Conservation (phyloP, 495 filamentous ascomycete species). For the Aspergillus nanangensis region DNA sequence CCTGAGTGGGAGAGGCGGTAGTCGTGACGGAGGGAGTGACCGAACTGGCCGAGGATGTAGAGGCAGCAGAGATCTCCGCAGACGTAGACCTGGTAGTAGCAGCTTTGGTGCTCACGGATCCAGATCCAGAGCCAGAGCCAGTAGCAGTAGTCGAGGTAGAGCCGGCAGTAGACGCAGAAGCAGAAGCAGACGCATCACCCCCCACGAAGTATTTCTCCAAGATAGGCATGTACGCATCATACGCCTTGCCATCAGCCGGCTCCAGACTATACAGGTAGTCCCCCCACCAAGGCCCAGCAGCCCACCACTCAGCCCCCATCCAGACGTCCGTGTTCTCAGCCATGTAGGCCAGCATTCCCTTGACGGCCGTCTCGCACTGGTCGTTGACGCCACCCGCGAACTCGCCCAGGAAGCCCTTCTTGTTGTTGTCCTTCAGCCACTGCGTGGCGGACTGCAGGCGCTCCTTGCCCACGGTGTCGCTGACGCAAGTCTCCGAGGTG, state of each 20-base stretch:
- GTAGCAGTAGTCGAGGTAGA: background rate
- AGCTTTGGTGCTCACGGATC: background rate
- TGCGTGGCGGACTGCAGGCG: conserved; percentile 58
- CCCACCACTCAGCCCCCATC: conserved; percentile 69
- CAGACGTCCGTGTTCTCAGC: conserved; percentile 61
- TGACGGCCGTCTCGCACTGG: conserved; percentile 58
- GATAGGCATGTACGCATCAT: conserved; percentile 33
- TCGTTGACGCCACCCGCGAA: conserved; percentile 66
- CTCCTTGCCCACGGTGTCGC: conserved; percentile 58
- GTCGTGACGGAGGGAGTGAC: background rate
- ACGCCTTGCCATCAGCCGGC: conserved; percentile 50
- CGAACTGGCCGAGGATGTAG: background rate
- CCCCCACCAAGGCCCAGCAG: conserved; percentile 57
- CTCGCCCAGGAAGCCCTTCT: conserved; percentile 67
- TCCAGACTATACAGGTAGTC: conserved; percentile 59
- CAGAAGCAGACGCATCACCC: conserved; percentile 7
- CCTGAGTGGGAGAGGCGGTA: background rate
- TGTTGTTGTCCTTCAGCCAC: conserved; percentile 65
- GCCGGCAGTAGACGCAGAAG: conserved; percentile 1
- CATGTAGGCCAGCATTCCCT: conserved; percentile 60
- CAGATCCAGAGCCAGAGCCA: background rate
- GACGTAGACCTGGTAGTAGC: background rate
- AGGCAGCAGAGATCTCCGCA: background rate
- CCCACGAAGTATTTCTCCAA: conserved; percentile 31
- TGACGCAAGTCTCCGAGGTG: conserved; percentile 57